These are phyloP conservation scores for Pleurotus djamor DNA, from an alignment of 768 basidiomycete genomes.

Conservation along the genomic window DNA sequence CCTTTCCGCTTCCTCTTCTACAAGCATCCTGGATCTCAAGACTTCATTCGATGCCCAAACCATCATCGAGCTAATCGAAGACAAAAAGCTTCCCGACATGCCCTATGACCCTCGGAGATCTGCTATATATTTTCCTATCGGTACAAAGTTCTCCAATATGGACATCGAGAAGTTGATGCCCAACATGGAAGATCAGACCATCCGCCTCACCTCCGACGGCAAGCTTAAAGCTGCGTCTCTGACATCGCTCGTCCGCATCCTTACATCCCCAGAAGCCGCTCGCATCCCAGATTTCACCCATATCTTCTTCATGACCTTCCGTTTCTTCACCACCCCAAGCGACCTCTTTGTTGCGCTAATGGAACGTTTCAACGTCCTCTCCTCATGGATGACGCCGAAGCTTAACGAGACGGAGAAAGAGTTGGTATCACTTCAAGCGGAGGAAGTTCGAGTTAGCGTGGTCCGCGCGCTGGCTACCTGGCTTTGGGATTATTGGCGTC, in stretches of 20 bases:
- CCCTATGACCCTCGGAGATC: constrained; percentile 1
- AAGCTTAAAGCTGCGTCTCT: constrained; percentile 31
- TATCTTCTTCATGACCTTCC: constrained; percentile 71
- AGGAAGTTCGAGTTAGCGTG: constrained; percentile 55
- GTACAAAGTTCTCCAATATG: not conserved
- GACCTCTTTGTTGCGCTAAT: constrained; percentile 38
- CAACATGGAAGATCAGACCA: constrained; percentile 13
- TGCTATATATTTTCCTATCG: not conserved
- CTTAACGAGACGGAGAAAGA: constrained; percentile 28
- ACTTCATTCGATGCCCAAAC: not conserved
- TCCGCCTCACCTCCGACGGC: constrained; percentile 21
- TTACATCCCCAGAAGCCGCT: constrained; percentile 38
- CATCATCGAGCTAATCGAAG: not conserved
- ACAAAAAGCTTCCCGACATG: not conserved
- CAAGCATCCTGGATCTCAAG: not conserved
- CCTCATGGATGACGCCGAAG: constrained; percentile 22
- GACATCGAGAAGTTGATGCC: constrained; percentile 2
- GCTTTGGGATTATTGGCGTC: constrained; percentile 69
- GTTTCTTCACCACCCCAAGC: constrained; percentile 56
- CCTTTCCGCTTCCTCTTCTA: not conserved
- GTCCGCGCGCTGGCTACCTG: constrained; percentile 63
- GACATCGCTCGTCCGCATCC: constrained; percentile 39
- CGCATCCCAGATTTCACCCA: constrained; percentile 41
- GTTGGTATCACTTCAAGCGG: constrained; percentile 36
- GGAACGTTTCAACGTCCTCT: constrained; percentile 42